Evolutionary conservation across 1,284 basidiomycete genomes (phyloP).

Genomic region (Pseudozyma flocculosa): DNA sequence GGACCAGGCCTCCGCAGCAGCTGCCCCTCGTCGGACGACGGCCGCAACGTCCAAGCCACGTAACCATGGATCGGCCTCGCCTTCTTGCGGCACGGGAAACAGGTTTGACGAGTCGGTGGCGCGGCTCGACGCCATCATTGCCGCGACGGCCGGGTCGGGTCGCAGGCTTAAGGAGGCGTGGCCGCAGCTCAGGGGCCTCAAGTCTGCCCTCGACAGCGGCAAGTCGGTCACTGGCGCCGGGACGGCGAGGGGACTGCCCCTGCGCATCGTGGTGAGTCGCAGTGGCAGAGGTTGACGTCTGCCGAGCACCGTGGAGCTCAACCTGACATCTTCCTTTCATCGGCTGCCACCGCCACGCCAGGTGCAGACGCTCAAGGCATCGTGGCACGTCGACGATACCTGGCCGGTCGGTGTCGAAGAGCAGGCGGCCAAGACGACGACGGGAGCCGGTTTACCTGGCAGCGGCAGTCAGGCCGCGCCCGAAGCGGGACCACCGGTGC

Average conservation of each 20-base stretch:
- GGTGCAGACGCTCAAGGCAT: constrained; percentile 18
- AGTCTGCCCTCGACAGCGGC: constrained; percentile 17
- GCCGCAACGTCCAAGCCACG: too few species aligned
- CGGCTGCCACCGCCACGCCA: too few species aligned
- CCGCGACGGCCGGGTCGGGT: not conserved
- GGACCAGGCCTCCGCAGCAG: too few species aligned
- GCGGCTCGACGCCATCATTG: not conserved
- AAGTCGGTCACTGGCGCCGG: constrained; percentile 24
- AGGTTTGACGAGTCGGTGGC: not conserved
- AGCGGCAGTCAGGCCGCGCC: not conserved
- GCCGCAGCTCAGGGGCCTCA: constrained; percentile 12
- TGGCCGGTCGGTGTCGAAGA: constrained; percentile 11
- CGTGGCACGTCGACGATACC: constrained; percentile 29
- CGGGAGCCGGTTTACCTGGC: not conserved
- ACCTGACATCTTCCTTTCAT: too few species aligned
- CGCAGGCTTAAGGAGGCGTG: not conserved
- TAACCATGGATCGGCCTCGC: too few species aligned
- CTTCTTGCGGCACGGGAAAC: too few species aligned
- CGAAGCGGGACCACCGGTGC: constrained; percentile 9
- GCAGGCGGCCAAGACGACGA: not conserved
- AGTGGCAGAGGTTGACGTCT: too few species aligned
- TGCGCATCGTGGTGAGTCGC: constrained; percentile 9
- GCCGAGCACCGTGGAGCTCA: too few species aligned
- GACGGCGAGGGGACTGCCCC: constrained; percentile 15
- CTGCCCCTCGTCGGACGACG: too few species aligned